phyloP scores from a whole-genome alignment of 768 basidiomycete species.

The Lentinula guzmanii region DNA sequence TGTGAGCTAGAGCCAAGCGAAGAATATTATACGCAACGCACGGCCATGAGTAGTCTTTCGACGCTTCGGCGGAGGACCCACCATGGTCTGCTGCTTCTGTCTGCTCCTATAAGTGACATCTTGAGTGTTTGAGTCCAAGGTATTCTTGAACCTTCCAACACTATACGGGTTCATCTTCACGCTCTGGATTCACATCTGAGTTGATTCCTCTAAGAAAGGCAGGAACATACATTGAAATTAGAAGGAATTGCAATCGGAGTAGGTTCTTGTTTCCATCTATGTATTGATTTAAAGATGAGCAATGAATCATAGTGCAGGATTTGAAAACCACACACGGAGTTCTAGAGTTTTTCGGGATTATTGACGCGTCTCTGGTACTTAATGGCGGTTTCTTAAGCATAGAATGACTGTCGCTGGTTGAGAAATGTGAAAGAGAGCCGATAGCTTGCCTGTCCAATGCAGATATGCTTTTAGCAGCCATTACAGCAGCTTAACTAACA shows the following conservation, averaged over 20 bases:
- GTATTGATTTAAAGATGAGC: neutral
- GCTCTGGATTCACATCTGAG: neutral
- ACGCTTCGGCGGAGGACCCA: neutral
- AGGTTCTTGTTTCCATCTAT: neutral
- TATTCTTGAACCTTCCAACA: neutral
- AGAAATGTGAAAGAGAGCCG: neutral
- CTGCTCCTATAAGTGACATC: neutral
- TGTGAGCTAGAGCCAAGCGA: neutral
- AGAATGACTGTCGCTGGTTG: neutral
- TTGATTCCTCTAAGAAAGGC: neutral
- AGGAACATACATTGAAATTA: neutral
- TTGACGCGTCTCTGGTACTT: conserved; percentile 3
- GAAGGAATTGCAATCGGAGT: neutral
- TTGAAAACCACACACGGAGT: neutral
- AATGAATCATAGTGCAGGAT: neutral
- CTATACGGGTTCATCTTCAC: neutral
- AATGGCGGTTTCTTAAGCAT: neutral
- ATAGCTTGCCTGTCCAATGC: neutral
- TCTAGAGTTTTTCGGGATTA: neutral
- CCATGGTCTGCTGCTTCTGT: neutral
- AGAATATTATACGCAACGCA: neutral
- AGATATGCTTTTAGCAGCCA: neutral
- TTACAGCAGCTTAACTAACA: neutral
- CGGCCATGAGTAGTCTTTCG: neutral
- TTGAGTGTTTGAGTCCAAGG: neutral